Conservation (phyloP, 73 alveolate species). For the Effrenium voratum region DNA sequence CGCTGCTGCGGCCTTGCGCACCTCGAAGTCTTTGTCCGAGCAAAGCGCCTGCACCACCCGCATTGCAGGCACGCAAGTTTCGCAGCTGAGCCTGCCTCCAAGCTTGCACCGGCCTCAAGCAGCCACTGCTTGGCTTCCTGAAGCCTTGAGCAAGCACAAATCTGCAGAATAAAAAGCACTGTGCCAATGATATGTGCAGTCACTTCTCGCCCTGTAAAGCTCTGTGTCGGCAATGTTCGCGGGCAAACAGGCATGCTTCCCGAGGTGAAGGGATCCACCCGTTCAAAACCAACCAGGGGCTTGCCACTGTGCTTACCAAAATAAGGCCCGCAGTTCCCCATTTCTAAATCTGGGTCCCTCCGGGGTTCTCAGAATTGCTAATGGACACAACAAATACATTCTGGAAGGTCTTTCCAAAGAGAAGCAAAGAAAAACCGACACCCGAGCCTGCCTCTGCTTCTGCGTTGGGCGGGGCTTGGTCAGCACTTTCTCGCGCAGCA, state of each 20-base stretch:
- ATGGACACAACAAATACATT: too few species aligned
- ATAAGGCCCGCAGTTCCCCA: background rate
- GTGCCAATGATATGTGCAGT: background rate
- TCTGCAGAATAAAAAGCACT: background rate
- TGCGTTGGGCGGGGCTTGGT: constrained; percentile 76
- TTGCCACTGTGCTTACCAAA: background rate
- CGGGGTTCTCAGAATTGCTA: too few species aligned
- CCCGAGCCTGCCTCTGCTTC: constrained; percentile 31
- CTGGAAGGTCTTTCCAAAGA: background rate
- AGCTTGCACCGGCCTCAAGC: constrained; percentile 69
- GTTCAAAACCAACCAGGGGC: background rate
- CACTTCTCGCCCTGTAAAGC: background rate
- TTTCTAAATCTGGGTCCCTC: too few species aligned
- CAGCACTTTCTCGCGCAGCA: constrained; percentile 55
- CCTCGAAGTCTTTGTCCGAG: constrained; percentile 1
- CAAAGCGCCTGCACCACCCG: constrained; percentile 44
- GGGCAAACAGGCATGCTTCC: background rate
- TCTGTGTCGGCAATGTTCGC: background rate
- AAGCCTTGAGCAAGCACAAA: background rate
- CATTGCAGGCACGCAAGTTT: background rate
- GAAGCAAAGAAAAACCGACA: background rate
- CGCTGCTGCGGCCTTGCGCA: constrained; percentile 39
- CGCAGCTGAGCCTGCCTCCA: constrained; percentile 3
- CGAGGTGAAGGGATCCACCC: background rate
- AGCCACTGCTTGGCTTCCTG: constrained; percentile 57